These are phyloP conservation scores for Fistulinella prunicolor DNA, from an alignment of 768 basidiomycete genomes.

Conservation along the genomic window DNA sequence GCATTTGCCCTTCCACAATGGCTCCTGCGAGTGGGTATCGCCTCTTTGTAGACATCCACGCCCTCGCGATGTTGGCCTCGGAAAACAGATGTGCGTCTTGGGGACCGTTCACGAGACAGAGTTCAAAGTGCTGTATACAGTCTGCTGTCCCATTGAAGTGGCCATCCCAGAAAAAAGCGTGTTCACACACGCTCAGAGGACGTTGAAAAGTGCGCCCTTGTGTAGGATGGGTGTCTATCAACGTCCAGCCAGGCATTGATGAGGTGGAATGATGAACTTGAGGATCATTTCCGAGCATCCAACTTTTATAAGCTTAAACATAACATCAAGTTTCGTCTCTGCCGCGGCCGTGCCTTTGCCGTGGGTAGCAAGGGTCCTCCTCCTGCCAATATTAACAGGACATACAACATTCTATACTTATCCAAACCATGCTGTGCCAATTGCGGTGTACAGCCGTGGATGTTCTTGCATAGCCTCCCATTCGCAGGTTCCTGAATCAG, in stretches of 20 bases:
- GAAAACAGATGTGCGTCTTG: conserved; percentile 25
- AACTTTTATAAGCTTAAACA: too few species aligned
- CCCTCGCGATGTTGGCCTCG: conserved; percentile 34
- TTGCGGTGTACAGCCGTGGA: too few species aligned
- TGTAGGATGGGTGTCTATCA: not conserved
- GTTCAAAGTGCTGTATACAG: conserved; percentile 32
- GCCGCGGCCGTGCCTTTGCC: too few species aligned
- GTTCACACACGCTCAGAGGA: conserved; percentile 40
- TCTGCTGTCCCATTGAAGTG: conserved; percentile 45
- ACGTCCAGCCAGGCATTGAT: not conserved
- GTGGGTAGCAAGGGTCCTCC: too few species aligned
- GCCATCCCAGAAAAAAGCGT: conserved; percentile 41
- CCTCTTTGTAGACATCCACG: conserved; percentile 48
- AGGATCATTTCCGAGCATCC: too few species aligned
- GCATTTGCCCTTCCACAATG: not conserved
- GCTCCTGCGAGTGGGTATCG: conserved; percentile 50
- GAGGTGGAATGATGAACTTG: not conserved
- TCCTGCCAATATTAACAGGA: too few species aligned
- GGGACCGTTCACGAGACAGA: conserved; percentile 25
- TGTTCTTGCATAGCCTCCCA: too few species aligned
- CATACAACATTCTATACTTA: too few species aligned
- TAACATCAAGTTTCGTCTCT: too few species aligned
- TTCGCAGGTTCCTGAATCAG: too few species aligned
- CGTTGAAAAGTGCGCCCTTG: conserved; percentile 30
- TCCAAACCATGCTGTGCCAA: too few species aligned